Conservation (phyloP, 768 basidiomycete genomes). For the Pleurotus djamor region DNA sequence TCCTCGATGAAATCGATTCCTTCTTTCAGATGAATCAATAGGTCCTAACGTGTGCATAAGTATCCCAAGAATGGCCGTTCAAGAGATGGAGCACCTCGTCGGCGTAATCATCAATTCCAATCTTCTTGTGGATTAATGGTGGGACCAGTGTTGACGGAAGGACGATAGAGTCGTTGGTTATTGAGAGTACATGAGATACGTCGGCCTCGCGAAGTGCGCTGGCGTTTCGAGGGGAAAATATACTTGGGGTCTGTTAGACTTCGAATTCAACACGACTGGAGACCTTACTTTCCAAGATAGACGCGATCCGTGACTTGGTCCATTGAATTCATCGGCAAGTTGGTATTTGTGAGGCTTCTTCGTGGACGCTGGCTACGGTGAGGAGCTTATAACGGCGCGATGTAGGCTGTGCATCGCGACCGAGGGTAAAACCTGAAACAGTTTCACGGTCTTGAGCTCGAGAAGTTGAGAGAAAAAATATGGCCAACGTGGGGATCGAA, state of each 20-base stretch:
- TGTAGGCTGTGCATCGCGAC: neutral
- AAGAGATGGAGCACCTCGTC: slow-evolving; percentile 29
- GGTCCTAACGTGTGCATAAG: slow-evolving; percentile 31
- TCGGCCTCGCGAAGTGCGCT: slow-evolving; percentile 69
- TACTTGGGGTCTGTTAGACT: slow-evolving; percentile 33
- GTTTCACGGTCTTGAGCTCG: too few relatives aligned
- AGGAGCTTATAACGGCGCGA: neutral
- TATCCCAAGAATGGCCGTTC: too few relatives aligned
- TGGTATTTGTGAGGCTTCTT: neutral
- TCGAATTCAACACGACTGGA: slow-evolving; percentile 7
- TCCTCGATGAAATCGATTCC: slow-evolving; percentile 67
- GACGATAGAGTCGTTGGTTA: slow-evolving; percentile 66
- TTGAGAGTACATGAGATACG: slow-evolving; percentile 78
- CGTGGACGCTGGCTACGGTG: neutral
- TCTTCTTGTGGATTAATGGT: slow-evolving; percentile 65
- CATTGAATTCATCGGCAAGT: neutral
- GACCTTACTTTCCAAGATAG: slow-evolving; percentile 73
- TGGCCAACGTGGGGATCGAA: slow-evolving; percentile 66
- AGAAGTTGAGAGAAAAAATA: slow-evolving; percentile 8
- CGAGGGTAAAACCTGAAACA: too few relatives aligned
- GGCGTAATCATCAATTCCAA: slow-evolving; percentile 67
- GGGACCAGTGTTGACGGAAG: slow-evolving; percentile 66
- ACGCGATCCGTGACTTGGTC: slow-evolving; percentile 51
- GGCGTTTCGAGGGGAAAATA: slow-evolving; percentile 68
- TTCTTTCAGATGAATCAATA: slow-evolving; percentile 60